A percentile compares a stretch with the other conserved stretches of the same genome.
These are phyloP conservation scores for Sechiopsis laciniata DNA, from an alignment of 306 rosid genomes.

Conservation along the genomic window DNA sequence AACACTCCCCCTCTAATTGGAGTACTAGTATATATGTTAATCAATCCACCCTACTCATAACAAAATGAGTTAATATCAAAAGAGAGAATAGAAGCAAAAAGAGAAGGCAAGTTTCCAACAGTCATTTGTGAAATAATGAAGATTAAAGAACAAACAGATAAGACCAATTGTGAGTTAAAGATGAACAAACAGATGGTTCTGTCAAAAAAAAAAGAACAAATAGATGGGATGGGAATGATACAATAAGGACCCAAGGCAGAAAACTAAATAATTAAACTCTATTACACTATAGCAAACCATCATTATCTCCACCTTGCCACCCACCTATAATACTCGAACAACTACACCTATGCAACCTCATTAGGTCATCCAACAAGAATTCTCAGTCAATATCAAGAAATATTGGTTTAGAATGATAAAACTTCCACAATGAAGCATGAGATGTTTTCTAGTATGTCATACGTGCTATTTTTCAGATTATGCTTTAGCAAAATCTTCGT, in stretches of 20 bases:
- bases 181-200: not conserved
- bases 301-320: not conserved
- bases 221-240: not conserved
- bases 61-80: not conserved
- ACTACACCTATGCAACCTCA: constrained; percentile 4
- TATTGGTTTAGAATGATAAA: not conserved
- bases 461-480: not conserved
- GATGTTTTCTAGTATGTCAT: not conserved
- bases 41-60: not conserved
- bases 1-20: not conserved
- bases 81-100: not conserved
- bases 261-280: not conserved
- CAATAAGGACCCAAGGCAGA: not conserved
- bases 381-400: constrained; percentile 2
- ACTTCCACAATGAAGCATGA: not conserved
- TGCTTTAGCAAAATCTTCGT: not conserved
- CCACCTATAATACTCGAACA: not conserved
- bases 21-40: not conserved
- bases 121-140: not conserved
- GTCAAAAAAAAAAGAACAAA: too few species aligned
- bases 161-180: not conserved
- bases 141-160: not conserved
- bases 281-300: not conserved
- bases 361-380: not conserved
- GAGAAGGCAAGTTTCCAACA: not conserved